These are phyloP conservation scores for Lasiodiplodia gonubiensis DNA, from an alignment of 2,329 filamentous ascomycete genomes.

Conservation along the genomic window DNA sequence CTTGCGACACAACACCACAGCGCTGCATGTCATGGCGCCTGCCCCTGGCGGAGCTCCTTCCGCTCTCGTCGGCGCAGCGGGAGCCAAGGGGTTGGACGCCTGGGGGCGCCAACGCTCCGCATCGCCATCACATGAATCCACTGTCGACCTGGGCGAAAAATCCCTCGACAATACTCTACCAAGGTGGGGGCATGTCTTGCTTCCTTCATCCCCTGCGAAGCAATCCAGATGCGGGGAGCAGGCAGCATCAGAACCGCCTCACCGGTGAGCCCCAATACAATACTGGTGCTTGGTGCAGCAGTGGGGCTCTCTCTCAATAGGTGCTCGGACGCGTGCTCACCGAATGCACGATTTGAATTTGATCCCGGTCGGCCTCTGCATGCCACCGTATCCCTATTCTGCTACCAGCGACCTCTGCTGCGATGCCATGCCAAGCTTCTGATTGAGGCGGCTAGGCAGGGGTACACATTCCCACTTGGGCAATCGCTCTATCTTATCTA, in stretches of 20 bases:
- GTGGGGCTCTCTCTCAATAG: constrained; percentile 21
- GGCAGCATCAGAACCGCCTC: constrained; percentile 24
- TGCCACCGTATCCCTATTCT: constrained; percentile 16
- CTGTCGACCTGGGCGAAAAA: neutral
- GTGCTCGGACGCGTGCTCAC: constrained; percentile 22
- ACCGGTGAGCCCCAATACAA: constrained; percentile 24
- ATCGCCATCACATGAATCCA: constrained; percentile 4
- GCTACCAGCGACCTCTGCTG: neutral
- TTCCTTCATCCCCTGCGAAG: constrained; percentile 5
- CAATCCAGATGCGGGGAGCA: constrained; percentile 12
- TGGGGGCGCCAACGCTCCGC: neutral
- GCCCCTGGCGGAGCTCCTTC: constrained; percentile 23
- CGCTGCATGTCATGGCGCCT: constrained; percentile 22
- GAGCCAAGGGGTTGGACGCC: constrained; percentile 25
- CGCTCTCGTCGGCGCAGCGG: constrained; percentile 10
- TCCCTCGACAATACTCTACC: neutral
- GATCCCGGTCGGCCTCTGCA: constrained; percentile 19
- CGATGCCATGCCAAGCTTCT: constrained; percentile 22
- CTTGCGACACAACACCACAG: constrained; percentile 25
- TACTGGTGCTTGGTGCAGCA: constrained; percentile 19
- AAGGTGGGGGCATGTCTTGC: neutral
- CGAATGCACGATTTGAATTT: constrained; percentile 25
- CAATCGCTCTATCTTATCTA: constrained; percentile 22
- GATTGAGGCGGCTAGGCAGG: constrained; percentile 11
- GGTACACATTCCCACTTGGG: constrained; percentile 18